phyloP scores from a whole-genome alignment of 129 eudicot species.

The Helianthus tuberosus region DNA sequence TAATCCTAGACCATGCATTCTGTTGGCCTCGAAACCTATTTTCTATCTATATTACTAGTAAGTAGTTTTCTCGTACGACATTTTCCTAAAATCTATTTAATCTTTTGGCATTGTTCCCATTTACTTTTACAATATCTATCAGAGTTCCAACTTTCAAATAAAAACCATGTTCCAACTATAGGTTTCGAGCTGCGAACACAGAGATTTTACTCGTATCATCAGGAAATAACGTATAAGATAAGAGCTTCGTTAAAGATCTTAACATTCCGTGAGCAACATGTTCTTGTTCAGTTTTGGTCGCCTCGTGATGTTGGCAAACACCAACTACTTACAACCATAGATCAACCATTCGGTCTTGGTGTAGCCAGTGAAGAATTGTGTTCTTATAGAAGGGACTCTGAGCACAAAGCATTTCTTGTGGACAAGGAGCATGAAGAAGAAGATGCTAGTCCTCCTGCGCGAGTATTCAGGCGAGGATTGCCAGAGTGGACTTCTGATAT shows the following conservation, averaged over 20 bases:
- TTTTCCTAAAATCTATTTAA: too few relatives aligned
- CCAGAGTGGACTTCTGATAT: slow-evolving; percentile 12
- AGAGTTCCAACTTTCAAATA: too few relatives aligned
- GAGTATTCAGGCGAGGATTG: not conserved
- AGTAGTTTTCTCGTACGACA: too few relatives aligned
- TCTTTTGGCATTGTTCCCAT: too few relatives aligned
- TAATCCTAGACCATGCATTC: too few relatives aligned
- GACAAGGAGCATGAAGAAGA: not conserved
- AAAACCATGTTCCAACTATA: not conserved
- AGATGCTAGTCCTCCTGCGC: not conserved
- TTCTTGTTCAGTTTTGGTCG: slow-evolving; percentile 4
- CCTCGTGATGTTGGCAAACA: not conserved
- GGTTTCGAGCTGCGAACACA: not conserved
- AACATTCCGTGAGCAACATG: not conserved
- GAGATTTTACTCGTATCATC: not conserved
- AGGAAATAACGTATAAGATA: not conserved
- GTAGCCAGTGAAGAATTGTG: not conserved
- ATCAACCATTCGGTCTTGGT: not conserved
- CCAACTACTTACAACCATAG: not conserved
- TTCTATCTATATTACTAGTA: too few relatives aligned
- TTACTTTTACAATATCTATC: too few relatives aligned
- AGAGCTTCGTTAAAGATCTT: not conserved
- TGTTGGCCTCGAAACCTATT: too few relatives aligned
- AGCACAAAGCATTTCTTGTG: not conserved
- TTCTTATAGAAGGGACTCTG: slow-evolving; percentile 4